Percentiles rank a stretch among this genome's conserved stretches.
Evolutionary conservation across 768 basidiomycete genomes (phyloP).

Genomic region (Suillus weaverae): DNA sequence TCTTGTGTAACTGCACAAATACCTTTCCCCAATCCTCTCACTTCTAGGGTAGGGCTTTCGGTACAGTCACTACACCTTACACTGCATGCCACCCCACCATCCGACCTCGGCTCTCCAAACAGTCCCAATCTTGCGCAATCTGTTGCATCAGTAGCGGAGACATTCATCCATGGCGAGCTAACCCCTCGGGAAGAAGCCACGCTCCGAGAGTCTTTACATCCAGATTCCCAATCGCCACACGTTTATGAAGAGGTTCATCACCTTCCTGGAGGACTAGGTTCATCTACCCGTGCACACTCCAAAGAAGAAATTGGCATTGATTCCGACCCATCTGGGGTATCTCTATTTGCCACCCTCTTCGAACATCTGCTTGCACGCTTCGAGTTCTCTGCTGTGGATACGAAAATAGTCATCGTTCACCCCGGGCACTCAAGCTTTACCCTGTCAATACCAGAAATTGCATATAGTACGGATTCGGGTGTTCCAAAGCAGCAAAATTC

Average conservation of each 20-base stretch:
- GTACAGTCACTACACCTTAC: constrained; percentile 67
- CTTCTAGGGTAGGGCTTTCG: constrained; percentile 69
- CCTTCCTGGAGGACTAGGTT: constrained; percentile 69
- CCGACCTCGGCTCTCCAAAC: constrained; percentile 14
- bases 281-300: constrained; percentile 41
- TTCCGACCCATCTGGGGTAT: constrained; percentile 70
- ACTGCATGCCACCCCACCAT: constrained; percentile 45
- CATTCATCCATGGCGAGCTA: constrained; percentile 85
- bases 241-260: constrained; percentile 39
- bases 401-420: constrained; percentile 67
- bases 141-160: constrained; percentile 80
- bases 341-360: constrained; percentile 77
- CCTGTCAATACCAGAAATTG: constrained; percentile 54
- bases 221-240: constrained; percentile 35
- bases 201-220: constrained; percentile 67
- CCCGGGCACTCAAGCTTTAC: constrained; percentile 63
- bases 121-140: constrained; percentile 65
- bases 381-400: constrained; percentile 71
- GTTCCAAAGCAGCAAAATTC: constrained; percentile 11
- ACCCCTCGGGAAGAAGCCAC: constrained; percentile 67
- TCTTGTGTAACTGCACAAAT: constrained; percentile 75
- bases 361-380: constrained; percentile 78
- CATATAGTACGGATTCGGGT: constrained; percentile 49
- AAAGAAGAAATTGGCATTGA: constrained; percentile 35
- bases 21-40: constrained; percentile 84